These are phyloP conservation scores for Lachnellula arida DNA, from an alignment of 2,329 filamentous ascomycete genomes.

Conservation along the genomic window DNA sequence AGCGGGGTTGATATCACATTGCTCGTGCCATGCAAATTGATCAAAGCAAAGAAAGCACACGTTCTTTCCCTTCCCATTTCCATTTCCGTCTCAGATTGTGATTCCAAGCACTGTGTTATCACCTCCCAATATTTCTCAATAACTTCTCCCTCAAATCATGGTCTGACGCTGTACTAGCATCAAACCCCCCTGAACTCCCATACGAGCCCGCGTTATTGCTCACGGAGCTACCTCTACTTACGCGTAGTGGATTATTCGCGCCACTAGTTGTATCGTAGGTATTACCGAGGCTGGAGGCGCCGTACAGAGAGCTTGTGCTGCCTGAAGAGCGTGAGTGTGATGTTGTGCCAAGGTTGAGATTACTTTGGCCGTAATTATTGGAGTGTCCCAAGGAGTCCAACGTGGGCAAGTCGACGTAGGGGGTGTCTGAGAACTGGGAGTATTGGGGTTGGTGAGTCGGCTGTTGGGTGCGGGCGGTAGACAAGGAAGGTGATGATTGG, in stretches of 20 bases:
- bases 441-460: constrained; percentile 29
- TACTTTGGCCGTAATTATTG: constrained; percentile 12
- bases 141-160: constrained; percentile 25
- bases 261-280: constrained; percentile 14
- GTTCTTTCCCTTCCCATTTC: not conserved
- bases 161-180: constrained; percentile 15
- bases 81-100: not conserved
- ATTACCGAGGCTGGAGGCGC: constrained; percentile 19
- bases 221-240: not conserved
- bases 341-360: constrained; percentile 9
- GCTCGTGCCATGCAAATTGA: not conserved
- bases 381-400: constrained; percentile 27
- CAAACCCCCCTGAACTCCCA: constrained; percentile 6
- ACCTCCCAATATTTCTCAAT: constrained; percentile 21
- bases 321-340: constrained; percentile 18
- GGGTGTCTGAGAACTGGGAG: constrained; percentile 25
- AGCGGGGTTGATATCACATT: too few species aligned
- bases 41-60: not conserved
- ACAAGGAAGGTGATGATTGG: constrained; percentile 20
- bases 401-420: constrained; percentile 30
- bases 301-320: constrained; percentile 19
- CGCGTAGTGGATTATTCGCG: constrained; percentile 17
- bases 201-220: not conserved
- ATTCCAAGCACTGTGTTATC: not conserved
- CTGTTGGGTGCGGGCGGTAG: constrained; percentile 23